These are phyloP conservation scores for Suillus paluster DNA, from an alignment of 768 basidiomycete genomes.

Conservation along the genomic window DNA sequence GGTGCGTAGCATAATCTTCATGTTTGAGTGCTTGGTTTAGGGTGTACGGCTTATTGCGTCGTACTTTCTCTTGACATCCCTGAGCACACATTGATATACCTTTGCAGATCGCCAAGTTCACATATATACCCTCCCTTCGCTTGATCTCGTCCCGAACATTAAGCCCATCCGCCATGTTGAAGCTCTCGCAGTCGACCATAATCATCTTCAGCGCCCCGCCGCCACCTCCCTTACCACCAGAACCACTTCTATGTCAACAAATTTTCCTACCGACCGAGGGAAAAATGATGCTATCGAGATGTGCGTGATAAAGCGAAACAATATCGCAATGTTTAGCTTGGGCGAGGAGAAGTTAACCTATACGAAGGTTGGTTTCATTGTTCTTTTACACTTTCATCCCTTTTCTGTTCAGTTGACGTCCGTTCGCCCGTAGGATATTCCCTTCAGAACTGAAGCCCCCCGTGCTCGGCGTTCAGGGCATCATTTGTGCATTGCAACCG, in stretches of 20 bases:
- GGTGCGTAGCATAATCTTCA: conserved; percentile 48
- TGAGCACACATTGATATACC: conserved; percentile 6
- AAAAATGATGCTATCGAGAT: conserved; percentile 64
- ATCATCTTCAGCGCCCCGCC: conserved; percentile 58
- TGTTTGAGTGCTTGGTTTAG: conserved; percentile 6
- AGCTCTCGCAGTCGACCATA: conserved; percentile 82
- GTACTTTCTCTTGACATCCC: neutral
- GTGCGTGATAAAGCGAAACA: conserved; percentile 69
- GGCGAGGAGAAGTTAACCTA: conserved; percentile 64
- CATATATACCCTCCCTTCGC: conserved; percentile 79
- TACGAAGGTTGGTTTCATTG: conserved; percentile 50
- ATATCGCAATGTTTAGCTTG: conserved; percentile 66
- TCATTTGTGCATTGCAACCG: conserved; percentile 76
- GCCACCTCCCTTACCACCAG: conserved; percentile 44
- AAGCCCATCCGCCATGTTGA: conserved; percentile 83
- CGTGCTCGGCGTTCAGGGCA: conserved; percentile 66
- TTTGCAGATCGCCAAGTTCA: conserved; percentile 63
- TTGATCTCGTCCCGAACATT: conserved; percentile 70
- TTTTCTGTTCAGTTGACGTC: neutral
- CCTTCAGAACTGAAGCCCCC: conserved; percentile 59
- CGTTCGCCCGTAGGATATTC: conserved; percentile 61
- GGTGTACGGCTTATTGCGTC: neutral
- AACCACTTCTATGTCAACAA: conserved; percentile 10
- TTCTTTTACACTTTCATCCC: neutral
- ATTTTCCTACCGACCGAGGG: neutral